phyloP scores from a whole-genome alignment of 2,329 filamentous ascomycete species.

The Sporothrix pallida region DNA sequence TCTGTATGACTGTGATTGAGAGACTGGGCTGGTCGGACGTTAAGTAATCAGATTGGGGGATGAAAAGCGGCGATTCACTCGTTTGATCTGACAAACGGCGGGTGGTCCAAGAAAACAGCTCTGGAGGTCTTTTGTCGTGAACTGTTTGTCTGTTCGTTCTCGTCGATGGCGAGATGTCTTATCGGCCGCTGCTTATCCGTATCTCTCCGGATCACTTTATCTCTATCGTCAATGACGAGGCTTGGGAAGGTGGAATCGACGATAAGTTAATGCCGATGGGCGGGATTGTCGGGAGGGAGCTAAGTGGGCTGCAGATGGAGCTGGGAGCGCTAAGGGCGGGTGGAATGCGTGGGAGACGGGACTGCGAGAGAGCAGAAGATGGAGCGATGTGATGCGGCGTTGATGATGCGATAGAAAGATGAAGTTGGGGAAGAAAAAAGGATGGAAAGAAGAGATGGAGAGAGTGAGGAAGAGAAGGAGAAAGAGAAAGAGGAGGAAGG shows the following conservation, averaged over 20 bases:
- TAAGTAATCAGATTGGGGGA: neutral
- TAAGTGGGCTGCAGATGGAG: constrained; percentile 4
- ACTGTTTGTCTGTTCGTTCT: neutral
- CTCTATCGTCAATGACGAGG: constrained; percentile 1
- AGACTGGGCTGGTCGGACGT: neutral
- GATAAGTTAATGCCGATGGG: neutral
- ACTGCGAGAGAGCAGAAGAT: neutral
- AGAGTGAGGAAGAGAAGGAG: neutral
- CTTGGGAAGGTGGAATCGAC: constrained; percentile 1
- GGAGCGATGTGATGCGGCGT: neutral
- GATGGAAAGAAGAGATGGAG: neutral
- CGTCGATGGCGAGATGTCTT: constrained; percentile 16
- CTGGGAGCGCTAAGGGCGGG: neutral
- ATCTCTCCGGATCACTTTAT: constrained; percentile 14
- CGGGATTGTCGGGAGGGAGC: constrained; percentile 1
- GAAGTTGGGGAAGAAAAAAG: constrained; percentile 6
- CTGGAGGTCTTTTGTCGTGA: neutral
- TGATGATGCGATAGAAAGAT: neutral
- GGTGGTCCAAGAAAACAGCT: neutral
- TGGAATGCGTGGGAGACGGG: neutral
- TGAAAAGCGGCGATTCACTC: neutral
- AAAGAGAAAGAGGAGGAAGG: neutral
- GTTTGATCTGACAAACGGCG: neutral
- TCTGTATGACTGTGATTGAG: no score
- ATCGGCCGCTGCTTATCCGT: constrained; percentile 13